A percentile compares a stretch with the other conserved stretches of the same genome.
Evolutionary conservation across 306 rosid genomes (phyloP).

Genomic region (Lotus japonicus): DNA sequence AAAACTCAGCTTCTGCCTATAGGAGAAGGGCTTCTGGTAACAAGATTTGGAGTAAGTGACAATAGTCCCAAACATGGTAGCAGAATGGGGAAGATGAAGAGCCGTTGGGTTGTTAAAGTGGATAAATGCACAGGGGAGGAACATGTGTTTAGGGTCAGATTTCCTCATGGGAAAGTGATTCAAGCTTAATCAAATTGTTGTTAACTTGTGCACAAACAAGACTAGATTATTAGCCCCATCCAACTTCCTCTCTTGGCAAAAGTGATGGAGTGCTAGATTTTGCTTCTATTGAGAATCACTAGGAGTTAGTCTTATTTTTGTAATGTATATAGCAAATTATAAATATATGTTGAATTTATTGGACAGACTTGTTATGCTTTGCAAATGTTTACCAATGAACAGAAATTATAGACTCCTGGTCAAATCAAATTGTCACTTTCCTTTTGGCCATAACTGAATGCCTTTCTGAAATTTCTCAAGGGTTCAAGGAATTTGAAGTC

Average conservation of each 20-base stretch:
- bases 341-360: not conserved
- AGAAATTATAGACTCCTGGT: not conserved
- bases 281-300: not conserved
- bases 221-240: not conserved
- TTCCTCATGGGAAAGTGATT: constrained; percentile 51
- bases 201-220: not conserved
- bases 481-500: not conserved
- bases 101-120: constrained; percentile 75
- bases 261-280: constrained; percentile 19
- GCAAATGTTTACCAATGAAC: not conserved
- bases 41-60: constrained; percentile 33
- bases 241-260: not conserved
- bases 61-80: constrained; percentile 10
- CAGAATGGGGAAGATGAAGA: constrained; percentile 26
- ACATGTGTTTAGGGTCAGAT: constrained; percentile 81
- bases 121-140: constrained; percentile 95
- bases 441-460: not conserved
- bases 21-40: constrained; percentile 71
- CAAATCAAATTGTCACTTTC: not conserved
- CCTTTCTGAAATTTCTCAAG: not conserved
- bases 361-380: not conserved
- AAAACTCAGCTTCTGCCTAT: constrained; percentile 72
- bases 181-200: constrained; percentile 33
- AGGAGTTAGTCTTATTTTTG: not conserved
- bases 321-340: constrained; percentile 28